These are phyloP conservation scores for Daedalea quercina DNA, from an alignment of 768 basidiomycete genomes.

Conservation along the genomic window DNA sequence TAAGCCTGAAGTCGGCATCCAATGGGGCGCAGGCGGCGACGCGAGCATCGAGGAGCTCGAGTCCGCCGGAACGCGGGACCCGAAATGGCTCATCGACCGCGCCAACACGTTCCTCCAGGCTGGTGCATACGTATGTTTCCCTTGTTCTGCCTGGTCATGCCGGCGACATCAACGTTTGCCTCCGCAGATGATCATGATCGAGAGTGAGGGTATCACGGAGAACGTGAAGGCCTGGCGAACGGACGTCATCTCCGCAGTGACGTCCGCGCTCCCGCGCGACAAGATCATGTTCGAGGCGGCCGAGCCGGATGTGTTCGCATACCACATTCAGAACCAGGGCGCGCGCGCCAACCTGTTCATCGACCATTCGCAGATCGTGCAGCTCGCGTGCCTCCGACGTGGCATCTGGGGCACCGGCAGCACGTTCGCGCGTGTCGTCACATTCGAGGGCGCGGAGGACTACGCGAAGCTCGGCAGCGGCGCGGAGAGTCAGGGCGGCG, in stretches of 20 bases:
- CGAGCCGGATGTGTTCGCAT: constrained; percentile 37
- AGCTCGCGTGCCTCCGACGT: constrained; percentile 35
- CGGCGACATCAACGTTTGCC: background rate
- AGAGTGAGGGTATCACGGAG: constrained; percentile 41
- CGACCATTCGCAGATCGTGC: constrained; percentile 39
- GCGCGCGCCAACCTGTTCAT: constrained; percentile 36
- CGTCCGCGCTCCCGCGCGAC: constrained; percentile 31
- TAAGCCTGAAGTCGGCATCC: constrained; percentile 40
- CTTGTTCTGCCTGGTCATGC: background rate
- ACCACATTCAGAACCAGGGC: constrained; percentile 39
- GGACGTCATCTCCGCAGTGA: constrained; percentile 37
- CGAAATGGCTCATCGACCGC: constrained; percentile 34
- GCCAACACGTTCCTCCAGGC: constrained; percentile 35
- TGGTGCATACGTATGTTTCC: constrained; percentile 24
- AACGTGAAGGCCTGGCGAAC: constrained; percentile 36
- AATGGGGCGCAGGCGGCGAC: constrained; percentile 40
- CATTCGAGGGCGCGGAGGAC: constrained; percentile 24
- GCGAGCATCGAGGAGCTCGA: constrained; percentile 33
- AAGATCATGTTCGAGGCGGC: constrained; percentile 43
- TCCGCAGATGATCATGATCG: constrained; percentile 37
- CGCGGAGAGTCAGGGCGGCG: background rate
- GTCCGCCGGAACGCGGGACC: constrained; percentile 32
- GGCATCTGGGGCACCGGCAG: constrained; percentile 40
- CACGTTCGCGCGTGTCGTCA: constrained; percentile 38
- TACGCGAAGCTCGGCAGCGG: background rate